Base-by-base conservation (phyloP, 2,329 filamentous ascomycete genomes). In the Diaporthe batatas region DNA sequence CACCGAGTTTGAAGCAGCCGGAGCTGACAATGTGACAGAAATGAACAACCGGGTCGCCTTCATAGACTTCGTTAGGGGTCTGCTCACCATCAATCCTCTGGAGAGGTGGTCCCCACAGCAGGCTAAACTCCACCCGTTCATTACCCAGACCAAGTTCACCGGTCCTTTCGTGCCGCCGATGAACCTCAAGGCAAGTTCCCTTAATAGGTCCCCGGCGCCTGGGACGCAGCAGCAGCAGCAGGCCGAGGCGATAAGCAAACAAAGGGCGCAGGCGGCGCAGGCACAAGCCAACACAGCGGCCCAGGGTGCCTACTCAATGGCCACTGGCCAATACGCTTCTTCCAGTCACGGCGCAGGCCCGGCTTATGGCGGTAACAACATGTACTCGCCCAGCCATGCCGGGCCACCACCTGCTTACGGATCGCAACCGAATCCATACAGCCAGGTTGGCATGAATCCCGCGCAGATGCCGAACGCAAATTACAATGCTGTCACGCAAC, bases 81-180 rank as follows among this genome's bases (percentile, higher is more conserved):
- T 99, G 51, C 86, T 99, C 72, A 97, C 93, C 74, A 97, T 98
- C 80, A 99, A 98, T 80, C 96, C 96, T 3, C 88, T 99, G 44
- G 96, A 99, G 83, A 88, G 96, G 81, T 99, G 96, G 96, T 98
- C 96, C 5, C 96, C 96, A 8, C 96, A 98, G 79, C 96, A 99
- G 84, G 96, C 96, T 44, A 98, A 98, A 81, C 86, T 98, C 73
- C 96, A 99, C 80, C 96, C 96, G 0, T 99, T 99, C 83, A 99
- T 99, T 80, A 99, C 96, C 0, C 96, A 99, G 81, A 93, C 97
- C 80, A 99, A 98, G 85, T 99, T 93, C 80, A 98, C 95, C 0
- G 95, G 95, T 0, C 95, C 95, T 4, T 99, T 99, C 80, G 94
- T 98, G 62, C 96, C 96, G 11, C 96, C 96, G 2, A 98, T 98